A percentile compares a stretch with the other conserved stretches of the same genome.
Evolutionary conservation across 805 yeast genomes (phyloP).

Genomic region (Yarrowia hollandica): DNA sequence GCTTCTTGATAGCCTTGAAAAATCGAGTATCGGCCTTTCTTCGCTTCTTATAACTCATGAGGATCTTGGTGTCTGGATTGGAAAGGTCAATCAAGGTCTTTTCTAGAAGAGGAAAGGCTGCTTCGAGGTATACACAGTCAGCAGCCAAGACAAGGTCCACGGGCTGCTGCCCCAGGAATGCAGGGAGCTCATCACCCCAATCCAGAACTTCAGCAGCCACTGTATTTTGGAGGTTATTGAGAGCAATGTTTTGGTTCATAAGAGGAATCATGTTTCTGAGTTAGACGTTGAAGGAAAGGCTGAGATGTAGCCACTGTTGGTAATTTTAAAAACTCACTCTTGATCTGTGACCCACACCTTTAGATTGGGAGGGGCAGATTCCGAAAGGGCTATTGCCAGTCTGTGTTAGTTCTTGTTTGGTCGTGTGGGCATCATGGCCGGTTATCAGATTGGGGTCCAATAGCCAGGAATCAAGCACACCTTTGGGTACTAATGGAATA

Average conservation of each 20-base stretch:
- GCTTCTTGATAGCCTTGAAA: conserved; percentile 38
- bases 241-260: conserved; percentile 48
- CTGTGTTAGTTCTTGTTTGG: conserved; percentile 22
- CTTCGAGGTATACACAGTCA: conserved; percentile 59
- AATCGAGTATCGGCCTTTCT: conserved; percentile 49
- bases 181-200: conserved; percentile 51
- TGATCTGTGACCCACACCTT: conserved; percentile 54
- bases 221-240: conserved; percentile 44
- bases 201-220: conserved; percentile 48
- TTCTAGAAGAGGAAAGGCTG: conserved; percentile 54
- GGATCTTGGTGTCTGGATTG: conserved; percentile 45
- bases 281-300: background rate
- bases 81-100: conserved; percentile 51
- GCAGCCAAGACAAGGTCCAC: conserved; percentile 57
- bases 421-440: background rate
- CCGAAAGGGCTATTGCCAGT: conserved; percentile 40
- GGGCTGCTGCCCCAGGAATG: conserved; percentile 39
- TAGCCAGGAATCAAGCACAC: too few species aligned
- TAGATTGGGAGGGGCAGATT: conserved; percentile 37
- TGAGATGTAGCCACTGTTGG: background rate
- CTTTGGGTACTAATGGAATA: too few species aligned
- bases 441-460: too few species aligned
- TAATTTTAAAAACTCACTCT: conserved; percentile 36
- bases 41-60: conserved; percentile 57
- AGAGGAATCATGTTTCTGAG: conserved; percentile 47